These are phyloP conservation scores for Exutisphaerella laricina DNA, from an alignment of 2,329 filamentous ascomycete genomes.

Conservation along the genomic window DNA sequence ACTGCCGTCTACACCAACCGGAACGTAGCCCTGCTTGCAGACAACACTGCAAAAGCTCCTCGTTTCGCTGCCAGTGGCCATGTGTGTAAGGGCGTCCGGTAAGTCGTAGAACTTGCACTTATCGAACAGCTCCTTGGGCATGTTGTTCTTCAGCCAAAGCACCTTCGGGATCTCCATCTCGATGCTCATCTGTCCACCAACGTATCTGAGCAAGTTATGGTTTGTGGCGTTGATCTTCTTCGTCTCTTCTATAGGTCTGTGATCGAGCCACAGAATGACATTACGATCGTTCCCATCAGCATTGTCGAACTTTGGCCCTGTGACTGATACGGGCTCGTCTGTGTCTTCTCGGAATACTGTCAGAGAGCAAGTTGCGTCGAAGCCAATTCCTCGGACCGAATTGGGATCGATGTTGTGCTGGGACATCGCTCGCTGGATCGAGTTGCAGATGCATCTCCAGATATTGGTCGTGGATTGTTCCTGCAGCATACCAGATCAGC, in stretches of 20 bases:
- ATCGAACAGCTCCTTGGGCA: conserved; percentile 84
- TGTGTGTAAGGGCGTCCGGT: conserved; percentile 84
- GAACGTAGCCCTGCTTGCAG: conserved; percentile 95
- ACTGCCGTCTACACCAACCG: conserved; percentile 93
- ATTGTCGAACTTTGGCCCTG: conserved; percentile 73
- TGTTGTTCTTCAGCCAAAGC: conserved; percentile 96
- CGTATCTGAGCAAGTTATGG: conserved; percentile 91
- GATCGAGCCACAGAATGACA: conserved; percentile 95
- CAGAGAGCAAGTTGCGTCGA: conserved; percentile 97
- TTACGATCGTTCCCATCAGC: conserved; percentile 81
- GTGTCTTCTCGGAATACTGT: conserved; percentile 85
- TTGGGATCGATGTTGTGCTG: conserved; percentile 72
- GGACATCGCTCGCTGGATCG: conserved; percentile 73
- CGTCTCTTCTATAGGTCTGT: conserved; percentile 84
- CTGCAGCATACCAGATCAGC: no score
- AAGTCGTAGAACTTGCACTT: conserved; percentile 97
- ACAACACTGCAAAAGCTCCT: conserved; percentile 93
- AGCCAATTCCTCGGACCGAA: conserved; percentile 83
- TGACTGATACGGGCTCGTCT: conserved; percentile 85
- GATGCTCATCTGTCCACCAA: conserved; percentile 96
- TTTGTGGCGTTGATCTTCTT: conserved; percentile 87
- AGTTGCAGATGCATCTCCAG: conserved; percentile 88
- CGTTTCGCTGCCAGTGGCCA: conserved; percentile 87
- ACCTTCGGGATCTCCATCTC: conserved; percentile 99
- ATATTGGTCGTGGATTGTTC: conserved; percentile 99